A percentile compares a stretch with the other conserved stretches of the same genome.
Conservation (phyloP, 257 asterid species). For the Nicotiana tabacum region DNA sequence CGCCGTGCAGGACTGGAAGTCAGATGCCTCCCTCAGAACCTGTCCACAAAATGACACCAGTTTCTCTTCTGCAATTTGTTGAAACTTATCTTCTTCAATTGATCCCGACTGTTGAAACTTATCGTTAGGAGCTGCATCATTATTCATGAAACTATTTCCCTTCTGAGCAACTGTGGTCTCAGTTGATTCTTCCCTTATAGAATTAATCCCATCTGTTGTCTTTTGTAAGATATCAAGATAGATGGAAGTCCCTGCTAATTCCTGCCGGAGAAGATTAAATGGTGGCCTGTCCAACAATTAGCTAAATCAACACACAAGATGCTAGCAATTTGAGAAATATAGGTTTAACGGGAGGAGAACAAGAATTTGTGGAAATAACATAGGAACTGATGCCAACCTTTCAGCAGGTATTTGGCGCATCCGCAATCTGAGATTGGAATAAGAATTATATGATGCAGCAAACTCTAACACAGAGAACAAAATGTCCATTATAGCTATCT, state of each 20-base stretch:
- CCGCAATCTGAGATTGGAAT: constrained; percentile 74
- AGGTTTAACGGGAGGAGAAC: constrained; percentile 9
- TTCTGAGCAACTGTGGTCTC: neutral
- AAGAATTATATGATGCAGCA: constrained; percentile 96
- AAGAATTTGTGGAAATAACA: constrained; percentile 1
- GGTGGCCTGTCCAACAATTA: constrained; percentile 67
- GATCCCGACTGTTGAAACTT: constrained; percentile 19
- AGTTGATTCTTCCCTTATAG: constrained; percentile 22
- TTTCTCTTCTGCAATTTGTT: constrained; percentile 81
- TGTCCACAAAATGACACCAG: constrained; percentile 84
- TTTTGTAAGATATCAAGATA: constrained; percentile 89
- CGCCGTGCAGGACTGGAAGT: constrained; percentile 80
- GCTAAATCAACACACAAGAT: constrained; percentile 1
- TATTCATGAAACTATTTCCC: too few species aligned
- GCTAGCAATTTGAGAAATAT: constrained; percentile 4
- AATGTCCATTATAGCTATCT: constrained; percentile 77
- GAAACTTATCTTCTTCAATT: constrained; percentile 55
- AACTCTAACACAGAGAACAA: constrained; percentile 83
- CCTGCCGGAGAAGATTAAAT: constrained; percentile 97
- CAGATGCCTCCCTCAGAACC: constrained; percentile 87
- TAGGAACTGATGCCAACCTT: constrained; percentile 45
- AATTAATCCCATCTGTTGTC: constrained; percentile 46
- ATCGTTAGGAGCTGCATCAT: neutral
- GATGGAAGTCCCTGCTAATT: constrained; percentile 86
- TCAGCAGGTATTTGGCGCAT: constrained; percentile 81